phyloP scores from a whole-genome alignment of 2,329 filamentous ascomycete species.

The Lithohypha guttulata region DNA sequence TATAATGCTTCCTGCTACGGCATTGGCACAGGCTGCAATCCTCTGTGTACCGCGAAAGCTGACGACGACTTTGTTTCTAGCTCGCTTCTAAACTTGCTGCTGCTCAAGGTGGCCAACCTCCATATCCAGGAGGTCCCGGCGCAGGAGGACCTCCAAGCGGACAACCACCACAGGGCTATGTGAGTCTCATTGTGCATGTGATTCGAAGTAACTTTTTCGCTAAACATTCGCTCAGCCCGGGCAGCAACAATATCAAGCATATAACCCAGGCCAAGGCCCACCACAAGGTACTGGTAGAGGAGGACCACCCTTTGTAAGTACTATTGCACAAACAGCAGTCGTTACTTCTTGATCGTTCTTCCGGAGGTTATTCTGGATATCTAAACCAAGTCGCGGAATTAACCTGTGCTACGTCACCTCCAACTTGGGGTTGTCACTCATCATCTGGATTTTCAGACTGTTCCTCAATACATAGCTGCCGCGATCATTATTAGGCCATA shows the following conservation, averaged over 20 bases:
- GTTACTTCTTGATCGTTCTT: too few relatives aligned
- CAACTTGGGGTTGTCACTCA: not conserved
- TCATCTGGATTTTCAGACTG: slow-evolving; percentile 5
- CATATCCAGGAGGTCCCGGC: slow-evolving; percentile 22
- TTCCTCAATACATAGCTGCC: too few relatives aligned
- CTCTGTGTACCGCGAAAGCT: slow-evolving; percentile 2
- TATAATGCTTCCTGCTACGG: too few relatives aligned
- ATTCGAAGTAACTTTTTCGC: slow-evolving; percentile 11
- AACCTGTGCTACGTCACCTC: slow-evolving; percentile 5
- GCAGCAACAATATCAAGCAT: slow-evolving; percentile 14
- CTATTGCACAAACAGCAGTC: slow-evolving; percentile 13
- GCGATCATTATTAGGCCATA: slow-evolving; percentile 10
- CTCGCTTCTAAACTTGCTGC: slow-evolving; percentile 30
- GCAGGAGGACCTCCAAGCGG: slow-evolving; percentile 24
- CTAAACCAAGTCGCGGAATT: not conserved
- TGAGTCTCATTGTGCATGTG: slow-evolving; percentile 32
- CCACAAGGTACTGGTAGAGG: slow-evolving; percentile 47
- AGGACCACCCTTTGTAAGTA: slow-evolving; percentile 23
- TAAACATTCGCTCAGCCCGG: slow-evolving; percentile 10
- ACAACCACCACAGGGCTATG: slow-evolving; percentile 34
- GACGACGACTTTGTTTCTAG: slow-evolving; percentile 21
- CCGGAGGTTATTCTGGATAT: too few relatives aligned
- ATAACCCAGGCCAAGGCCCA: slow-evolving; percentile 26
- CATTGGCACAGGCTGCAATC: not conserved
- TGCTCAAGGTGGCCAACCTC: slow-evolving; percentile 27